Base-by-base conservation (phyloP, 768 basidiomycete genomes). In the Trichaptum fuscoviolaceum region DNA sequence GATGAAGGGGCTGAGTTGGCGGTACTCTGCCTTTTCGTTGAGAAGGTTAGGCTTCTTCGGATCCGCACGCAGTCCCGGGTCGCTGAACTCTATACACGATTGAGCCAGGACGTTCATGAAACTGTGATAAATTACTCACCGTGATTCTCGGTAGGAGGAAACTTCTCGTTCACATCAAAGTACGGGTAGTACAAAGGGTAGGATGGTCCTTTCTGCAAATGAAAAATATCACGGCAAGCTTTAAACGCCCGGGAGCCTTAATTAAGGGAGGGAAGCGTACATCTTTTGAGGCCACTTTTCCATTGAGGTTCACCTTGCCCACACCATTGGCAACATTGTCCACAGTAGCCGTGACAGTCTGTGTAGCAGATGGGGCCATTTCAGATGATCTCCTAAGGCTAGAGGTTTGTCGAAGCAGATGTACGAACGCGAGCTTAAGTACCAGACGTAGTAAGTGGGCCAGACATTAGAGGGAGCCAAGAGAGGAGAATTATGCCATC, bases 111-210 rank as follows among this genome's bases (percentile, higher is more conserved):
- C 2, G 23, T 3, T 61, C 24, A 24, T 18, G 25, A 24, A 61
- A 61, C 23, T 5, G 15, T 25, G 59, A 15, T 12, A 18, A 61
- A 17, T 61, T 15, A 52, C 59, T 25, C 30, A 61, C 59, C 70
- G 62, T 69, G 69, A 30, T 59, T 12, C 58, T 69, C 58, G 17
- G 59, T 64, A 25, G 68, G 68, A 36, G 70, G 70, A 30, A 61
- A 70, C 63, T 70, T 70, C 66, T 70, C 70, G 57, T 57, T 67
- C 24, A 63, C 52, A 36, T 69, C 68, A 57, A 67, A 69, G 64
- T 65, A 26, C 8, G 70, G 70, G 57, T 65, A 67, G 62, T 70
- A 70, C 23, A 65, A 63, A 9, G 70, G 68, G 35, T 70, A 69
- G 20, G 64, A 57, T 12, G 65, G 69, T 7, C 61, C 69, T 12